Conservation (phyloP, 2,329 filamentous ascomycete genomes). For the Exophiala viscosa region DNA sequence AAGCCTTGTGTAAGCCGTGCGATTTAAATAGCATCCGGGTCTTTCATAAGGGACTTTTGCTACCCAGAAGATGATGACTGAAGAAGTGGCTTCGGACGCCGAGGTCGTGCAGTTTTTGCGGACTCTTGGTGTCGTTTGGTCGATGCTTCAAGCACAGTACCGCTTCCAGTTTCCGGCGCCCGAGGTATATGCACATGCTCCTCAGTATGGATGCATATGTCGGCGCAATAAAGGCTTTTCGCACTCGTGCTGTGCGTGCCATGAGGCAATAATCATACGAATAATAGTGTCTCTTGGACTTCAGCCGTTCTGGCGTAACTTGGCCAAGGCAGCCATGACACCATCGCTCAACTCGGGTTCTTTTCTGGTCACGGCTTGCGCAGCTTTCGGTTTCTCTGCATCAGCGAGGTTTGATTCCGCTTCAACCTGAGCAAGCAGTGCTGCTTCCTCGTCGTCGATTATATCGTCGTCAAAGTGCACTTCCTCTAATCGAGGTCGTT, state of each 20-base stretch:
- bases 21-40: too few relatives aligned
- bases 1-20: too few relatives aligned
- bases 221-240: not conserved
- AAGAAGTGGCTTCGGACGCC: too few relatives aligned
- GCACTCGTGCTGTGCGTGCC: not conserved
- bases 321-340: constrained; percentile 57
- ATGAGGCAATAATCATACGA: not conserved
- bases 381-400: constrained; percentile 11
- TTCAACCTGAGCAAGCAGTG: constrained; percentile 35
- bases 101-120: too few relatives aligned
- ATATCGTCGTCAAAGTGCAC: constrained; percentile 28
- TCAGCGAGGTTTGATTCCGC: constrained; percentile 19
- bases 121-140: too few relatives aligned
- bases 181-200: not conserved
- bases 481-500: constrained; percentile 22
- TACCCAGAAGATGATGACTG: too few relatives aligned
- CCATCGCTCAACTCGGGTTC: constrained; percentile 50
- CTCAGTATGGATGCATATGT: not conserved
- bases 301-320: constrained; percentile 44
- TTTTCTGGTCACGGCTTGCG: constrained; percentile 27
- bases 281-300: not conserved
- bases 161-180: too few relatives aligned
- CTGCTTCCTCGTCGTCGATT: constrained; percentile 47
- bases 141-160: too few relatives aligned
- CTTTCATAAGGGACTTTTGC: too few relatives aligned